phyloP scores from a whole-genome alignment of 176 grass and related monocot genomes.

The Leersia perrieri region DNA sequence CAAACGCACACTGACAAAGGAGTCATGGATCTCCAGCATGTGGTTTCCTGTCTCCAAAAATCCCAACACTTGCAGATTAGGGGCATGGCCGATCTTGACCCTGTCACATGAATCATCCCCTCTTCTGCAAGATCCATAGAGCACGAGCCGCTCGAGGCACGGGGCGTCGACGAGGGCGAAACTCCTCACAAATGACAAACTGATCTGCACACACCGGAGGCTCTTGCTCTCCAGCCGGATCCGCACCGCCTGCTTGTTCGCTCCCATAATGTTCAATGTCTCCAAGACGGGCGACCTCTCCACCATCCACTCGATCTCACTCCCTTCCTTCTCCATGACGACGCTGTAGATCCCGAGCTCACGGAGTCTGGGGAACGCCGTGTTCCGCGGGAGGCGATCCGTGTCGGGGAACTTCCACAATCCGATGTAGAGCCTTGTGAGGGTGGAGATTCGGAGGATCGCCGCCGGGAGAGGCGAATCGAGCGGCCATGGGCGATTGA shows the following conservation, averaged over 20 bases:
- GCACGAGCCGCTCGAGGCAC: conserved; percentile 1
- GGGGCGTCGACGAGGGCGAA: neutral
- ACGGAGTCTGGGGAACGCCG: neutral
- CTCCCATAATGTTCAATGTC: neutral
- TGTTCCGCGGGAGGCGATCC: too few species aligned
- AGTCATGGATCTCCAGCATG: neutral
- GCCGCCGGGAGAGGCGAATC: conserved; percentile 7
- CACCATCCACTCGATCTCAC: neutral
- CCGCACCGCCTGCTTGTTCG: neutral
- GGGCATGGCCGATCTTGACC: conserved; percentile 17
- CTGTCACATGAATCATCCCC: neutral
- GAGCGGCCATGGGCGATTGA: neutral
- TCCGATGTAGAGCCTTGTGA: neutral
- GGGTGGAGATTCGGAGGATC: neutral
- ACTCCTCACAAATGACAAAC: neutral
- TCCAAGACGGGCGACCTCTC: neutral
- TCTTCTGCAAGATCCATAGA: neutral
- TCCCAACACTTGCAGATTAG: neutral
- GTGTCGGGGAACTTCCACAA: conserved; percentile 2
- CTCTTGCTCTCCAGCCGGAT: conserved; percentile 4
- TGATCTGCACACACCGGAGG: conserved; percentile 7
- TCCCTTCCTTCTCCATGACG: neutral
- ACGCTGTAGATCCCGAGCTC: conserved; percentile 15
- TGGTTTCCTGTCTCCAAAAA: neutral
- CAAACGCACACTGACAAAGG: neutral